Percentiles rank a stretch among this genome's conserved stretches.
Conservation (phyloP, 129 eudicot genomes). For the Pittosporum tobira region DNA sequence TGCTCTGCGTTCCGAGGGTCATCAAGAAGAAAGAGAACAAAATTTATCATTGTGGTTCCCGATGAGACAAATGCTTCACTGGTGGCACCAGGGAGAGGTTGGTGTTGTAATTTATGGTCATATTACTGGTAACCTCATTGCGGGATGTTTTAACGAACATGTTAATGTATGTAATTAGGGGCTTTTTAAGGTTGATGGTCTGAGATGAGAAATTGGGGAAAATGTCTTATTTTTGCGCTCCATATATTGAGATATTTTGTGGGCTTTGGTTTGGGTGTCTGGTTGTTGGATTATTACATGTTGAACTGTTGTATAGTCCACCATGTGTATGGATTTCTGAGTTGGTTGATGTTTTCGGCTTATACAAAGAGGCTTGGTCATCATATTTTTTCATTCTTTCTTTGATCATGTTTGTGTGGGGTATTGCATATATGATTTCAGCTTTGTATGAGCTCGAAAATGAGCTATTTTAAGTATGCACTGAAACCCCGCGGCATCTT, state of each 20-base stretch:
- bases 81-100: not conserved
- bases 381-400: not conserved
- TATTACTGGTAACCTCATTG: conserved; percentile 3
- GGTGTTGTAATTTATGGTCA: conserved; percentile 18
- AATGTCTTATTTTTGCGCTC: conserved; percentile 1
- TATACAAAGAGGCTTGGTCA: not conserved
- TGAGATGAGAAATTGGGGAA: conserved; percentile 5
- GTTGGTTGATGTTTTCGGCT: conserved; percentile 1
- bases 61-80: not conserved
- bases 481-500: no score
- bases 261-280: conserved; percentile 9
- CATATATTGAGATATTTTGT: not conserved
- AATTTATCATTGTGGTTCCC: not conserved
- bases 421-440: no score
- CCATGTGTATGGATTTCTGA: conserved; percentile 14
- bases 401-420: not conserved
- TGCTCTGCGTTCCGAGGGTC: not conserved
- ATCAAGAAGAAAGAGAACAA: not conserved
- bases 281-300: conserved; percentile 2
- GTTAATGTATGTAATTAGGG: conserved; percentile 13
- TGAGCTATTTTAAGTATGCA: no score
- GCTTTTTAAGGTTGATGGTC: conserved; percentile 11
- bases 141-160: conserved; percentile 4
- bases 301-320: not conserved
- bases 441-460: no score